phyloP scores from a whole-genome alignment of 441 rosid genomes.

The Brassica balearica region DNA sequence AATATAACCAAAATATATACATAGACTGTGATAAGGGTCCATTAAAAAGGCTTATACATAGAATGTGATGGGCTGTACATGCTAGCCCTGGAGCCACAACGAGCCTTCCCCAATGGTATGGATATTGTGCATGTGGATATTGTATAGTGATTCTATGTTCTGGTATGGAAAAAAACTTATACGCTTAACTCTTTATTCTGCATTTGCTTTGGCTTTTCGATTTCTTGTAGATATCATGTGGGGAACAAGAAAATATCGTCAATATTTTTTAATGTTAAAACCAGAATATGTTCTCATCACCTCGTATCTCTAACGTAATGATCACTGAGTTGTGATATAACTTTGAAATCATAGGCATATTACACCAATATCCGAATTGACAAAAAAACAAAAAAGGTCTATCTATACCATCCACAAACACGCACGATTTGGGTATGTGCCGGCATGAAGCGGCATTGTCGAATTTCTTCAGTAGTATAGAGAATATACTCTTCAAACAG shows the following conservation, averaged over 20 bases:
- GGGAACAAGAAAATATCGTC: background rate
- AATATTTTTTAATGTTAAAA: background rate
- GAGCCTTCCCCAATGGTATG: background rate
- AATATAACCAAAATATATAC: too few relatives aligned
- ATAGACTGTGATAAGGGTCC: too few relatives aligned
- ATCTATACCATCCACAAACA: conserved; percentile 2
- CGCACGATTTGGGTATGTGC: background rate
- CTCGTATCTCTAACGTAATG: background rate
- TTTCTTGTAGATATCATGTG: background rate
- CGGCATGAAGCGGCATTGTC: conserved; percentile 13
- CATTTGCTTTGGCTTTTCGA: background rate
- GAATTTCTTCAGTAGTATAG: background rate
- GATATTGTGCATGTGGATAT: background rate
- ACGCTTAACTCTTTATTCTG: background rate
- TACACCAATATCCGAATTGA: conserved; percentile 2
- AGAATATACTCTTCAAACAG: conserved; percentile 18
- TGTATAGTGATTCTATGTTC: background rate
- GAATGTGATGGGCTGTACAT: background rate
- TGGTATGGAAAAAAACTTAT: background rate
- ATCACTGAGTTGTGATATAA: background rate
- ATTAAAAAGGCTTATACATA: background rate
- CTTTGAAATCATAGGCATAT: background rate
- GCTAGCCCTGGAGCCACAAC: background rate
- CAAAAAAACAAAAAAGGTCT: background rate
- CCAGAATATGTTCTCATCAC: background rate